phyloP scores from a whole-genome alignment of 768 basidiomycete species.

The Amanita subjunquillea region DNA sequence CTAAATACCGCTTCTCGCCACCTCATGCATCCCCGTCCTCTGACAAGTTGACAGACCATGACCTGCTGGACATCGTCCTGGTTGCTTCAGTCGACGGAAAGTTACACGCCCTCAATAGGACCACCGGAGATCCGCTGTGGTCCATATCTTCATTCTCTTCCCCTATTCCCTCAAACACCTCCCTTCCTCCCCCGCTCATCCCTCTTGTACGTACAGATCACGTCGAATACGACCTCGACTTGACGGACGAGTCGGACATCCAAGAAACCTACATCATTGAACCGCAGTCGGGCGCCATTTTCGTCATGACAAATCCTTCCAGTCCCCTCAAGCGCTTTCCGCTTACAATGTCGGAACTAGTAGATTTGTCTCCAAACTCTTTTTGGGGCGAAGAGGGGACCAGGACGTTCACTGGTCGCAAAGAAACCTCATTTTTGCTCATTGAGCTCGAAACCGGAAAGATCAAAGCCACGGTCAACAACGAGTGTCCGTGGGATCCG shows the following conservation, averaged over 20 bases:
- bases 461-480: slow-evolving; percentile 63
- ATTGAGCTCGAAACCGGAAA: slow-evolving; percentile 73
- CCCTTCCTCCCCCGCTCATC: slow-evolving; percentile 44
- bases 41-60: slow-evolving; percentile 32
- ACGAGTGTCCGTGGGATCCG: slow-evolving; percentile 72
- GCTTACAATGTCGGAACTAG: slow-evolving; percentile 85
- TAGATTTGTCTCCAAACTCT: slow-evolving; percentile 83
- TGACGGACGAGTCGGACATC: slow-evolving; percentile 36
- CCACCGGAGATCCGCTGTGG: slow-evolving; percentile 78
- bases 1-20: slow-evolving; percentile 11
- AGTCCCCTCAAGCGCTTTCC: slow-evolving; percentile 80
- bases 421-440: slow-evolving; percentile 74
- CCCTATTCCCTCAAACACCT: slow-evolving; percentile 17
- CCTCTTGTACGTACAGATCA: slow-evolving; percentile 72
- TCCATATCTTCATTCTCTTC: slow-evolving; percentile 64
- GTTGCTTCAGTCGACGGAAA: slow-evolving; percentile 92
- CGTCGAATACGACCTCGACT: slow-evolving; percentile 43
- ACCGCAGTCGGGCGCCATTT: slow-evolving; percentile 90
- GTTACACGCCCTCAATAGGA: slow-evolving; percentile 87
- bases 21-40: slow-evolving; percentile 10
- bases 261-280: slow-evolving; percentile 89
- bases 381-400: slow-evolving; percentile 48
- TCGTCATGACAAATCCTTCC: slow-evolving; percentile 62
- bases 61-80: slow-evolving; percentile 75
- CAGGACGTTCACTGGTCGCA: slow-evolving; percentile 81